Percentiles rank a stretch among this genome's conserved stretches.
phyloP scores from a whole-genome alignment of 2,329 filamentous ascomycete species.

The Fusarium virguliforme region DNA sequence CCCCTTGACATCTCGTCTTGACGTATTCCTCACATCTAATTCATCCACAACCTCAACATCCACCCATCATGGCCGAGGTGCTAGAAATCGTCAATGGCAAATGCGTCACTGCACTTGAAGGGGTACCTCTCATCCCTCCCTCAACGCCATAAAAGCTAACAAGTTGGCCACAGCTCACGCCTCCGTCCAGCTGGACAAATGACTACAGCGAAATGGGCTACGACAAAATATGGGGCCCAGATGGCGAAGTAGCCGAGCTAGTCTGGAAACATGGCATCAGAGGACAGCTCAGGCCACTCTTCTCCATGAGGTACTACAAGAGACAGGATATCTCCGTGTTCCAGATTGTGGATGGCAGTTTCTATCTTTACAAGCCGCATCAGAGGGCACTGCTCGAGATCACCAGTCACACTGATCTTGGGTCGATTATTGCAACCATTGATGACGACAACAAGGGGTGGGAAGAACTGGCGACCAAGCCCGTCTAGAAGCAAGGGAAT shows the following conservation, averaged over 20 bases:
- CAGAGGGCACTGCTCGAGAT: neutral
- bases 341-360: neutral
- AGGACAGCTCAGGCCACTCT: neutral
- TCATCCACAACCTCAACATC: neutral
- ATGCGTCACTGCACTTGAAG: neutral
- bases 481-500: neutral
- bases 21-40: neutral
- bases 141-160: neutral
- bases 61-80: neutral
- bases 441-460: neutral
- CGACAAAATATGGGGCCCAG: neutral
- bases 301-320: neutral
- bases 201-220: neutral
- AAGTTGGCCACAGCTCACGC: neutral
- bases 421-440: neutral
- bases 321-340: neutral
- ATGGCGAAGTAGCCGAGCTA: neutral
- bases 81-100: neutral
- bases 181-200: neutral
- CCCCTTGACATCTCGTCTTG: neutral
- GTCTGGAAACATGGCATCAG: neutral
- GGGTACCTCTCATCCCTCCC: neutral
- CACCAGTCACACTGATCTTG: neutral
- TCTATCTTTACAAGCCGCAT: neutral
- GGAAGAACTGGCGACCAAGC: neutral